phyloP scores from a whole-genome alignment of 352 stramenopile species.

The Thraustotheca clavata region DNA sequence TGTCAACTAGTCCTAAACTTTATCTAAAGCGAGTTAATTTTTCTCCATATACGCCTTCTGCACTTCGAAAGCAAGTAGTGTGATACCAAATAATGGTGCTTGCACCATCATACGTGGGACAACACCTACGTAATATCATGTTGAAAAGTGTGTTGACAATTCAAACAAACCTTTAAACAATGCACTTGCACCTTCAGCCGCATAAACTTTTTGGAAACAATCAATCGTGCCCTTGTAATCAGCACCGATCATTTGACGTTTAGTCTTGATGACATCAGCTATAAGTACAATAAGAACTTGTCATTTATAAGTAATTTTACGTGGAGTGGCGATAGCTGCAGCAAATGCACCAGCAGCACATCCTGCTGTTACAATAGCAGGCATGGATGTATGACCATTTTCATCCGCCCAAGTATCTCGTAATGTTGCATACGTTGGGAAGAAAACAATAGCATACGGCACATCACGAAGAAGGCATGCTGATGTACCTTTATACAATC shows the following conservation, averaged over 20 bases:
- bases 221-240: constrained; percentile 78
- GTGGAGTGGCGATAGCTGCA: constrained; percentile 44
- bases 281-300: not conserved
- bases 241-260: constrained; percentile 66
- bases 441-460: constrained; percentile 90
- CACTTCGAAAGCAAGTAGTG: constrained; percentile 75
- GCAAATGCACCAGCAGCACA: constrained; percentile 50
- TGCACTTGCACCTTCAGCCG: constrained; percentile 61
- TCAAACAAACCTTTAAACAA: constrained; percentile 65
- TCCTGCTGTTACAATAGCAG: constrained; percentile 55
- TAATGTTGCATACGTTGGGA: constrained; percentile 80
- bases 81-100: constrained; percentile 79
- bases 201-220: constrained; percentile 72
- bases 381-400: constrained; percentile 45
- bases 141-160: too few species aligned
- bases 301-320: constrained; percentile 5
- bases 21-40: constrained; percentile 1
- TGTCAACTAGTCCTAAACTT: too few species aligned
- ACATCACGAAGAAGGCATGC: constrained; percentile 89
- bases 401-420: constrained; percentile 40
- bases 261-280: constrained; percentile 87
- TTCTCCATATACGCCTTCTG: constrained; percentile 84
- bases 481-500: constrained; percentile 76
- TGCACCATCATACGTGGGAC: constrained; percentile 83
- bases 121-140: constrained; percentile 22